These are phyloP conservation scores for Paramecium primaurelia DNA, from an alignment of 73 alveolate genomes.

Conservation along the genomic window DNA sequence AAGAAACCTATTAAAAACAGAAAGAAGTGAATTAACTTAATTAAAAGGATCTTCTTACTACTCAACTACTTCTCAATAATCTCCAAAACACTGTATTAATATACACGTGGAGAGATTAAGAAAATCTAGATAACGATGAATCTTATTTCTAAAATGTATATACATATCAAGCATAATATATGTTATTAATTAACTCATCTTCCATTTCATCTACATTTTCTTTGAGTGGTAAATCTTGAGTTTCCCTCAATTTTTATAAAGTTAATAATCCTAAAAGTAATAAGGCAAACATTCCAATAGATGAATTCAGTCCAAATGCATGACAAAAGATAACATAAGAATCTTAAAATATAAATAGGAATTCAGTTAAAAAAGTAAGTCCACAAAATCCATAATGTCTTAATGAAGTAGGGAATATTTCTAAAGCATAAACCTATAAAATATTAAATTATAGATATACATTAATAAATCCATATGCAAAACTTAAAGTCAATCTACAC, in stretches of 20 bases:
- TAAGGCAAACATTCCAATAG: background rate
- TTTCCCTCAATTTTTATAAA: conserved; percentile 4
- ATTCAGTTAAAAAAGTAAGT: background rate
- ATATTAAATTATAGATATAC: background rate
- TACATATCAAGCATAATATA: background rate
- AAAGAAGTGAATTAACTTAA: background rate
- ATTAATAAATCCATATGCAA: background rate
- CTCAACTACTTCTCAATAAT: background rate
- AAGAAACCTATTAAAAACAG: background rate
- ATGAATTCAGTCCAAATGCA: background rate
- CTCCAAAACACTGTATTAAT: background rate
- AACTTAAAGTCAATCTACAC: conserved; percentile 30
- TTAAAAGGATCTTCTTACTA: background rate
- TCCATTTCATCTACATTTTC: conserved; percentile 33
- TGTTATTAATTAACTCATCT: conserved; percentile 23
- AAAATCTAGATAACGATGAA: background rate
- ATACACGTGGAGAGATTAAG: background rate
- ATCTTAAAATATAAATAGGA: background rate
- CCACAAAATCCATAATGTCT: conserved; percentile 40
- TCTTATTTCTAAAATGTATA: background rate
- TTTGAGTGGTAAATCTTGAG: conserved; percentile 1
- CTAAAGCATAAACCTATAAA: background rate
- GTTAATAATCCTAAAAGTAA: background rate
- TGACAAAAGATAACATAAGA: background rate
- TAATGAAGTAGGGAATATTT: conserved; percentile 24